Evolutionary conservation across 2,329 filamentous ascomycete genomes (phyloP), one percentile per base, ranked within the genome.

Genomic region (Chaetomiaceae sp.): DNA sequence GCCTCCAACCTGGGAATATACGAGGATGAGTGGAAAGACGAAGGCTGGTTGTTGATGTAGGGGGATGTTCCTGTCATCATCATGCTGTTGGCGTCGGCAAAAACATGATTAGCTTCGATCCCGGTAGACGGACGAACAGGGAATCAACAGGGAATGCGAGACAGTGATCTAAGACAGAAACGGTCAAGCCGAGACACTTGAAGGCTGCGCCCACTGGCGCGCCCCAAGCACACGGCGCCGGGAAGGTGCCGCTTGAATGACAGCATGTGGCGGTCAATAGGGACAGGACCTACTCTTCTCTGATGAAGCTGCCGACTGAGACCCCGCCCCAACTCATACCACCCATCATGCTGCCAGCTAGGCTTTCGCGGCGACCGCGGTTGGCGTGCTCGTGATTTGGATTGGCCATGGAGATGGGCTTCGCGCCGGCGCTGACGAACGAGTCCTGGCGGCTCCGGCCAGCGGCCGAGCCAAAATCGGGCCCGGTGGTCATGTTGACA

Each of bases 311-410:
- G 53, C 91, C 91, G 55, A 97, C 88, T 8, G 91, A 97, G 50
- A 95, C 81, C 55, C 90, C 91, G 62, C 91, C 91, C 90, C 91
- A 98, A 68, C 90, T 96, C 83, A 95, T 89, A 59, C 91, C 90
- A 54, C 83, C 85, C 69, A 83, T 80, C 48, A 83, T 66, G 60
- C 80, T 84, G 39, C 79, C 79, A 14, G 79, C 79, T 27, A 83
- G 64, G 47, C 74, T 79, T 63, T 84, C 81, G 56, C 80, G 72
- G 53, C 80, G 73, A 44, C 71, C 74, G 51, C 78, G 74, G 60
- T 71, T 73, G 56, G 74, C 71, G 58, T 71, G 67, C 56, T 80
- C 76, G 65, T 78, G 75, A 60, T 81, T 81, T 42, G 78, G 73
- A 58, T 81, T 83, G 60, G 73, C 75, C 72, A 83, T 79, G 50